Base-by-base conservation (phyloP, 495 filamentous ascomycete genomes). In the Penicillium waksmanii region DNA sequence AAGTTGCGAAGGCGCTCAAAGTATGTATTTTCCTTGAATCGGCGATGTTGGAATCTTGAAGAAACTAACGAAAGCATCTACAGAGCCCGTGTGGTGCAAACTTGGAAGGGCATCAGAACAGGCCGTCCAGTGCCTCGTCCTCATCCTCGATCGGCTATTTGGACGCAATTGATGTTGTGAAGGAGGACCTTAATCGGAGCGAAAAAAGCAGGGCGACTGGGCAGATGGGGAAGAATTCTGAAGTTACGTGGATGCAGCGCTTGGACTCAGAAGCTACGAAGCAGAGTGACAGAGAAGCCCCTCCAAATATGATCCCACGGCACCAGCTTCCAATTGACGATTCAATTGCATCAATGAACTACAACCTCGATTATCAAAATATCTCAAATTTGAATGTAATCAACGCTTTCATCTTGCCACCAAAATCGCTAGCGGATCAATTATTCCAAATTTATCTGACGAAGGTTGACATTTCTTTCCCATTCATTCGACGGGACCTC, bases 191-290 rank as follows among this genome's bases (percentile, higher is more conserved):
- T 6, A 83, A 82, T 57, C 72, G 66, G 17, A 76, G 64, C 35
- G 73, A 77, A 51, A 61, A 64, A 43, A 64, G 69, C 23, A 59
- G 74, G 7, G 71, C 75, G 1, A 84, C 78, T 17, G 85, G 85
- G 0, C 85, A 77, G 60, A 68, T 85, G 55, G 85, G 85, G 12
- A 85, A 83, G 56, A 82, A 76, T 47, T 87, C 84, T 2, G 82
- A 84, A 42, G 66, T 86, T 13, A 72, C 73, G 27, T 87, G 85
- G 84, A 74, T 85, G 44, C 78, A 80, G 58, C 62, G 64, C n/a
- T 50, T 70, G 1, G 50, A 68, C 38, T 23, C 47, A 21, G 64
- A 71, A 33, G 46, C 43, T 15, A 55, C 60, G 7, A 53, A 60
- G 34, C 40, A 56, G 34, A 31, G 19, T 46, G 13, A 10, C 35